Evolutionary conservation across 2,329 filamentous ascomycete species (phyloP).

Genomic region (Pestalotiopsis fici): DNA sequence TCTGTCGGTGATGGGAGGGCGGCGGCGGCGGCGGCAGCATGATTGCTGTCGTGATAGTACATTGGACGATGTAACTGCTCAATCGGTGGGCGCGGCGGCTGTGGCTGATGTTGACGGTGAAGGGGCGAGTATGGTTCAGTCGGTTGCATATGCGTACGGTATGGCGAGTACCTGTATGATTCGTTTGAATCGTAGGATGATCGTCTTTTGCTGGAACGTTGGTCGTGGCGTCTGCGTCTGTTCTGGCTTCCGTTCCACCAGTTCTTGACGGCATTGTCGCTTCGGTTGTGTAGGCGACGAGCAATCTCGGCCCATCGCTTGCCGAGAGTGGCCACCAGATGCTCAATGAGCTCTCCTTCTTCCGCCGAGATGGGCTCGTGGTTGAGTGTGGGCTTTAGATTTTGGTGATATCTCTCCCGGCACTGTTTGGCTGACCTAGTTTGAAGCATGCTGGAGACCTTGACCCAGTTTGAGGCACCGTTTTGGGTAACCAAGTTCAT

Average conservation of each 20-base stretch:
- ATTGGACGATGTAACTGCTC: constrained; percentile 8
- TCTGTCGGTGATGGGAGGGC: constrained; percentile 29
- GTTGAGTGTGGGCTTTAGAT: constrained; percentile 76
- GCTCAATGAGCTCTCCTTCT: constrained; percentile 74
- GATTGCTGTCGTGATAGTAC: constrained; percentile 14
- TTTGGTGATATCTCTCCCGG: constrained; percentile 91
- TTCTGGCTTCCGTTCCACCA: constrained; percentile 98
- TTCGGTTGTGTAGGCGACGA: constrained; percentile 76
- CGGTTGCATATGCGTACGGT: constrained; percentile 18
- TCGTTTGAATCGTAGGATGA: constrained; percentile 30
- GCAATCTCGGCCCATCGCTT: constrained; percentile 95
- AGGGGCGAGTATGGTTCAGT: constrained; percentile 14
- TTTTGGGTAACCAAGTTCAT: constrained; percentile 70
- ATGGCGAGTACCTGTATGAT: constrained; percentile 1
- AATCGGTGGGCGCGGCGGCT: too few relatives aligned
- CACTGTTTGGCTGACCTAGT: constrained; percentile 92
- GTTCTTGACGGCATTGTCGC: constrained; percentile 96
- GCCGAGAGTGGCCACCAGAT: constrained; percentile 74
- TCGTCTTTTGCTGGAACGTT: constrained; percentile 28
- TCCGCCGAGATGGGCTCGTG: constrained; percentile 72
- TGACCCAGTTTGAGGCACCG: constrained; percentile 86
- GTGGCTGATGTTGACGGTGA: constrained; percentile 15
- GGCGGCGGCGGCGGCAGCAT: constrained; percentile 16
- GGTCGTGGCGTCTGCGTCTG: constrained; percentile 60
- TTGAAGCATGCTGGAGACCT: constrained; percentile 74